Evolutionary conservation across 2,329 filamentous ascomycete species (phyloP).

Genomic region (Hymenoscyphus albidus): DNA sequence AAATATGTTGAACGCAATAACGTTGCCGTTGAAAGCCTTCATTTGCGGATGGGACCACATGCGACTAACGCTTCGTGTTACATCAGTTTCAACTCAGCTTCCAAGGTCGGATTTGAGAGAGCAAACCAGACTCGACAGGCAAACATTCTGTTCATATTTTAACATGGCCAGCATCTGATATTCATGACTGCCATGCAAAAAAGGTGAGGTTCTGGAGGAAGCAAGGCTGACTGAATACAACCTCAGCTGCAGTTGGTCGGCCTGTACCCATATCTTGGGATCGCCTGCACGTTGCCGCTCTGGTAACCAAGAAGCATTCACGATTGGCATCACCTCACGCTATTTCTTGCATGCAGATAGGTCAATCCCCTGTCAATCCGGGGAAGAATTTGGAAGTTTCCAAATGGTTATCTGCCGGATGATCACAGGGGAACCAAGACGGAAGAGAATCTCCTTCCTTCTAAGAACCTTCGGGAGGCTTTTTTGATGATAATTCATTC

Average conservation of each 20-base stretch:
- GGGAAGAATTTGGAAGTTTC: neutral
- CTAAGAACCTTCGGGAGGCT: neutral
- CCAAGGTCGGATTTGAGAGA: neutral
- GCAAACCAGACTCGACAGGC: neutral
- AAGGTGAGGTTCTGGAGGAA: neutral
- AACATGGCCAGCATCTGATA: neutral
- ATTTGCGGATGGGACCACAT: neutral
- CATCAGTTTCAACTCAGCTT: neutral
- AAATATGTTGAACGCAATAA: neutral
- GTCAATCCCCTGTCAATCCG: neutral
- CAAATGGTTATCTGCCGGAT: neutral
- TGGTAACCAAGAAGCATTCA: constrained; percentile 5
- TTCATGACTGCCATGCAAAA: neutral
- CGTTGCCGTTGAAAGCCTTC: neutral
- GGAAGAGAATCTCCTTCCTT: constrained; percentile 2
- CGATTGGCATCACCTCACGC: constrained; percentile 4
- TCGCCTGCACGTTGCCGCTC: constrained; percentile 1
- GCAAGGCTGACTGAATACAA: constrained; percentile 1
- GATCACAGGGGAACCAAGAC: neutral
- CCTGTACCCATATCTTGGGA: constrained; percentile 2
- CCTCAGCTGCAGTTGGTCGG: neutral
- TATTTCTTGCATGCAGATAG: neutral
- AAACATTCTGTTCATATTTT: neutral
- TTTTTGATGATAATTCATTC: neutral
- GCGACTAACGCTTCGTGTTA: neutral